A percentile compares a stretch with the other conserved stretches of the same genome.
These are phyloP conservation scores for Cercospora sp. DNA, from an alignment of 2,329 filamentous ascomycete genomes.

Conservation along the genomic window DNA sequence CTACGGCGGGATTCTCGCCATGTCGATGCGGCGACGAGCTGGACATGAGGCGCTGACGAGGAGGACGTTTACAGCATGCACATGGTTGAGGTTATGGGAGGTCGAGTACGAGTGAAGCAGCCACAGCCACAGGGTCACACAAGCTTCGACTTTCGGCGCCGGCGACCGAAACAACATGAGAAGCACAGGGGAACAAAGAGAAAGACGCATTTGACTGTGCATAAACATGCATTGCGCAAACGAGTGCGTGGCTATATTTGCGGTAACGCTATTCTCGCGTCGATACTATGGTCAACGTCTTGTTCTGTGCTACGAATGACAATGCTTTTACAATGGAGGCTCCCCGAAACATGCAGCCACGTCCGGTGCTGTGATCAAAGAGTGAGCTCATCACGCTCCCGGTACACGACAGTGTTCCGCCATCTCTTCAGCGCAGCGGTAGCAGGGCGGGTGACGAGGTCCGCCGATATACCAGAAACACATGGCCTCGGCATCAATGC, in stretches of 20 bases:
- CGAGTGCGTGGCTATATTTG: background rate
- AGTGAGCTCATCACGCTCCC: background rate
- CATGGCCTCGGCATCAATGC: background rate
- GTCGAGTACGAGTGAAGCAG: background rate
- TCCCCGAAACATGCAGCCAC: background rate
- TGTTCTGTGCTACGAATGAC: background rate
- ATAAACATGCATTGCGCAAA: background rate
- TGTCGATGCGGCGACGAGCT: slow-evolving; percentile 36
- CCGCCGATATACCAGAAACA: slow-evolving; percentile 3
- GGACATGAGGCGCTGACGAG: slow-evolving; percentile 39
- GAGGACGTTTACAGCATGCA: background rate
- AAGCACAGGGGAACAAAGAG: background rate
- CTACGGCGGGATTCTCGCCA: slow-evolving; percentile 42
- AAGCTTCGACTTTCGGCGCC: slow-evolving; percentile 6
- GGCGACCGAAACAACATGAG: background rate
- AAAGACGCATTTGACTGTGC: background rate
- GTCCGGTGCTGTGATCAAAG: background rate
- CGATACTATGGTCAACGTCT: background rate
- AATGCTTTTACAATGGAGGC: background rate
- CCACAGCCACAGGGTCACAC: slow-evolving; percentile 1
- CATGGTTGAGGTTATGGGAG: slow-evolving; percentile 1
- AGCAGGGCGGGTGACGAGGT: background rate
- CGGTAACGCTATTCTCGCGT: background rate
- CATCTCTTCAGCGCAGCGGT: background rate
- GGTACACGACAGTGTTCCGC: background rate